Base-by-base conservation (phyloP, 2,329 filamentous ascomycete genomes). In the Fusarium sp. region DNA sequence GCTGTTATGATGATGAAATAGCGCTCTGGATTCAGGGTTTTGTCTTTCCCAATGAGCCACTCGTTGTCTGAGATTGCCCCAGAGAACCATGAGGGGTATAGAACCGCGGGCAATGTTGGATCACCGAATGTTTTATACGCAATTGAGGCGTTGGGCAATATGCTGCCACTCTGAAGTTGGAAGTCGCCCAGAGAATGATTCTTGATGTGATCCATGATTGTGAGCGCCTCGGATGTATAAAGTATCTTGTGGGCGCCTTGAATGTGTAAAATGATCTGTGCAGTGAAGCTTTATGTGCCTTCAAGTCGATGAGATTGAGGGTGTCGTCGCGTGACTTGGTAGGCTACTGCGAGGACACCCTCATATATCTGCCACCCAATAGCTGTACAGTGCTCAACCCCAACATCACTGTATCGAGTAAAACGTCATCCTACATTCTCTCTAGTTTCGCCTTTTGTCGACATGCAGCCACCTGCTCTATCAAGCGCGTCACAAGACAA, bases 81-180 rank as follows among this genome's bases (percentile, higher is more conserved):
- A 53, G 75, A 78, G 75, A 89, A 94, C 92, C 92, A 94, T 3
- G 88, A 89, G 3, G 92, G 92, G 73, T 94, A 94, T 63, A 94
- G 85, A 59, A 94, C 86, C 4, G 88, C 88, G 9, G 91, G 91
- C 7, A 80, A 82, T 0, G 80, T 83, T 0, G 85, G 75, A 56
- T 89, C 82, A 20, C 92, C 92, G 69, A 91, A 90, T 0, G 91
- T 92, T 77, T 91, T 93, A 82, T 92, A 95, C 17, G 91, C 90
- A 54, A 95, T 87, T 72, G 87, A 85, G 2, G 92, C 92, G 68
- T 86, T 77, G 3, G 85, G 82, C 19, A 94, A 83, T 7, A 79
- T 82, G n/a, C 81, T 82, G 39, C 90, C 90, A 25, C 84, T 88
- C 72, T 90, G 86, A 4, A 94, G 85, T 63, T 84, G 79, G 81